Evolutionary conservation across 371 early-diverging fungal species (phyloP).

Genomic region (Apophysomyces trapeziformis): DNA sequence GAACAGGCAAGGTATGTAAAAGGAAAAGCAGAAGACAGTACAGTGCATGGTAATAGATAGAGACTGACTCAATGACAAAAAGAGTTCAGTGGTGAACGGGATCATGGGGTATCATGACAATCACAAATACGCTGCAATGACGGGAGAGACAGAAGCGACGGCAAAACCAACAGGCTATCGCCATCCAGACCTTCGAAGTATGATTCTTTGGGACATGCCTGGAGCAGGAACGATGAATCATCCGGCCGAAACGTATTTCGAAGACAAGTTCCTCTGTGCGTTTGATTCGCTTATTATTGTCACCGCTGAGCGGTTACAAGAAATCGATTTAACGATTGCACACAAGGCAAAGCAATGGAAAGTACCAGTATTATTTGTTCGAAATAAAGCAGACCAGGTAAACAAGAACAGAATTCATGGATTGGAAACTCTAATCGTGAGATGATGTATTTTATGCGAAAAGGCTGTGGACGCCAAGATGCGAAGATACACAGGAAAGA

Average conservation of each 20-base stretch:
- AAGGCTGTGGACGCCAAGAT: slow-evolving; percentile 45
- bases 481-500: slow-evolving; percentile 22
- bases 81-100: slow-evolving; percentile 55
- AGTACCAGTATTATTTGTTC: slow-evolving; percentile 45
- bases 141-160: slow-evolving; percentile 52
- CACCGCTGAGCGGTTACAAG: slow-evolving; percentile 47
- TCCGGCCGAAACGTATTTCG: slow-evolving; percentile 49
- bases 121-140: slow-evolving; percentile 34
- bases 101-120: slow-evolving; percentile 47
- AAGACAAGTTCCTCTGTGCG: slow-evolving; percentile 49
- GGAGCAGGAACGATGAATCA: slow-evolving; percentile 49
- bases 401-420: not conserved
- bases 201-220: slow-evolving; percentile 59
- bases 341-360: slow-evolving; percentile 37
- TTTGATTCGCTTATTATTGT: slow-evolving; percentile 56
- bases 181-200: slow-evolving; percentile 48
- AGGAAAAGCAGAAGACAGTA: slow-evolving; percentile 12
- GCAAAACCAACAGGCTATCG: slow-evolving; percentile 33
- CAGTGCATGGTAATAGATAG: not conserved
- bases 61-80: not conserved
- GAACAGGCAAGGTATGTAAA: slow-evolving; percentile 48
- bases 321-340: slow-evolving; percentile 42
- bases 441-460: not conserved
- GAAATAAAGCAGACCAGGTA: slow-evolving; percentile 55
- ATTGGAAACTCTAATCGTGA: not conserved